phyloP scores from a whole-genome alignment of 345 rosid species.

The Erucastrum elatum region DNA sequence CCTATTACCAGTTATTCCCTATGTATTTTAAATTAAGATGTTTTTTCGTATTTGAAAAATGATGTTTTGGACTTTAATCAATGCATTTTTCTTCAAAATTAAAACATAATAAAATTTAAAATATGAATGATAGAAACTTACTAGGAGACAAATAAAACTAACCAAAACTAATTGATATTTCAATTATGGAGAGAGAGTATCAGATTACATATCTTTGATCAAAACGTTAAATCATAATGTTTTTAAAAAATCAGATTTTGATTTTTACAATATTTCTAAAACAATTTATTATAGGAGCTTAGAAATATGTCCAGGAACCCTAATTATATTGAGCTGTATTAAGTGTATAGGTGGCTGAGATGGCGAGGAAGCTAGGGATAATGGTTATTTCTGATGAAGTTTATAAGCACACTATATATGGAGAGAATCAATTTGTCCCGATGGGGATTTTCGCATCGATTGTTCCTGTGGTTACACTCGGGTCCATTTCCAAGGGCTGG shows the following conservation, averaged over 20 bases:
- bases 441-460: constrained; percentile 53
- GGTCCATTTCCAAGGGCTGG: constrained; percentile 64
- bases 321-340: not conserved
- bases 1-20: too few relatives aligned
- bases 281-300: not conserved
- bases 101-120: too few relatives aligned
- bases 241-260: not conserved
- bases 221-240: not conserved
- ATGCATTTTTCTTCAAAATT: too few relatives aligned
- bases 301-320: not conserved
- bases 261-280: not conserved
- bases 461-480: constrained; percentile 53
- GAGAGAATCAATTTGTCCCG: constrained; percentile 46
- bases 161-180: too few relatives aligned
- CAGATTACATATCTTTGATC: not conserved
- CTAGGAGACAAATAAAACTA: too few relatives aligned
- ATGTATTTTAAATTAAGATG: too few relatives aligned
- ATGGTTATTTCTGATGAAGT: constrained; percentile 63
- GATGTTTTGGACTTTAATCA: too few relatives aligned
- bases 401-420: constrained; percentile 48
- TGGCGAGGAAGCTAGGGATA: constrained; percentile 48
- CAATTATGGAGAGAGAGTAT: too few relatives aligned
- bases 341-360: constrained; percentile 56
- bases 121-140: too few relatives aligned
- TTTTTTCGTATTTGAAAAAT: too few relatives aligned